Conservation (phyloP, 495 filamentous ascomycete genomes). For the Penicillium angulare region DNA sequence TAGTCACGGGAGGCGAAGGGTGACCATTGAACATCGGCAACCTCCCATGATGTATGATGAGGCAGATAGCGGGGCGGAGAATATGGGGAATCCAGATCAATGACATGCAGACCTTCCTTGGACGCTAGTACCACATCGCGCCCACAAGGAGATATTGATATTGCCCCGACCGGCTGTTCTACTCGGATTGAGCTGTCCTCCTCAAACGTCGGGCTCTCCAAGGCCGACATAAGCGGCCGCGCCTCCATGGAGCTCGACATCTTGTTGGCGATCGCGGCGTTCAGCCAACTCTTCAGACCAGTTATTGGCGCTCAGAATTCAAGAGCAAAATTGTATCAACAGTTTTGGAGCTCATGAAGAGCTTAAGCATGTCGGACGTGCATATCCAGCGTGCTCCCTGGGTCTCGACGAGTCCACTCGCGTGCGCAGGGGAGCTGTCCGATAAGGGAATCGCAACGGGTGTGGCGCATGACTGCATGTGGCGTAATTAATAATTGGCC, state of each 20-base stretch:
- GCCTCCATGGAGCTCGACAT: constrained; percentile 43
- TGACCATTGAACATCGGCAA: constrained; percentile 98
- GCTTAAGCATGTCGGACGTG: not conserved
- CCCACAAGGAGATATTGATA: constrained; percentile 89
- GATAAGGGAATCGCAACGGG: constrained; percentile 13
- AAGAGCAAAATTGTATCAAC: constrained; percentile 1
- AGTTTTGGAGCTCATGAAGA: not conserved
- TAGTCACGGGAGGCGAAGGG: constrained; percentile 85
- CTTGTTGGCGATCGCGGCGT: constrained; percentile 13
- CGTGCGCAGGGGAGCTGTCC: constrained; percentile 10
- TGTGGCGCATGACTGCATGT: constrained; percentile 10
- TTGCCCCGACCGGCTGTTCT: constrained; percentile 70
- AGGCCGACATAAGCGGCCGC: constrained; percentile 59
- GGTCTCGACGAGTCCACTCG: constrained; percentile 1
- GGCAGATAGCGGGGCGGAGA: constrained; percentile 83
- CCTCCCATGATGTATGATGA: constrained; percentile 88
- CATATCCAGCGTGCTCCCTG: not conserved
- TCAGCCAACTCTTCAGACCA: constrained; percentile 16
- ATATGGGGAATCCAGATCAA: constrained; percentile 90
- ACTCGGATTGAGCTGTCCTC: constrained; percentile 81
- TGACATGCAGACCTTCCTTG: constrained; percentile 81
- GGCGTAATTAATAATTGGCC: no score
- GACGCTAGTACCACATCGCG: constrained; percentile 91
- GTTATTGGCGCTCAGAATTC: not conserved
- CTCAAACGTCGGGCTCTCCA: constrained; percentile 84